phyloP scores from a whole-genome alignment of 1,139 yeast genomes.

The Debaryomycetaceae sp. region DNA sequence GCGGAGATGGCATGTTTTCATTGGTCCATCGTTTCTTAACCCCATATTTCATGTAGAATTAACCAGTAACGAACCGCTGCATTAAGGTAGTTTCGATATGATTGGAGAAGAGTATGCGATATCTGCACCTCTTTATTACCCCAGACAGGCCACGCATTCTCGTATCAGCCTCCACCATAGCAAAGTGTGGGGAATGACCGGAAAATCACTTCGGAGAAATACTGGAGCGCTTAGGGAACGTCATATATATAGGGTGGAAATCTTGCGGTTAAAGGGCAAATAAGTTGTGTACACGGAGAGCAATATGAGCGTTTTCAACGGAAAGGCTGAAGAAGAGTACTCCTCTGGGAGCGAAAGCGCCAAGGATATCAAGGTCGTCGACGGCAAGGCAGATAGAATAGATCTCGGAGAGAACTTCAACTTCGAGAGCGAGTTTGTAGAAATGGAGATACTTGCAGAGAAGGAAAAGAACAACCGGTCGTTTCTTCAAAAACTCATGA shows the following conservation, averaged over 20 bases:
- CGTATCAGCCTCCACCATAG: too few relatives aligned
- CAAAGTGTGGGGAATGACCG: background rate
- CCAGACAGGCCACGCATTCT: too few relatives aligned
- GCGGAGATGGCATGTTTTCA: too few relatives aligned
- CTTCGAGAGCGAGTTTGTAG: background rate
- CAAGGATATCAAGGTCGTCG: background rate
- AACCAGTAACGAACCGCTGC: too few relatives aligned
- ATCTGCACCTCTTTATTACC: too few relatives aligned
- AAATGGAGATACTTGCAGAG: background rate
- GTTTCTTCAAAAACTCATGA: slow-evolving; percentile 18
- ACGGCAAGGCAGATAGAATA: background rate
- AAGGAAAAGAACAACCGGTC: slow-evolving; percentile 7
- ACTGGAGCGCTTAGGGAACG: background rate
- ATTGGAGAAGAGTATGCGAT: too few relatives aligned
- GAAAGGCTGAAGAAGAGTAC: background rate
- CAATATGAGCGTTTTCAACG: background rate
- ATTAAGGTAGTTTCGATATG: too few relatives aligned
- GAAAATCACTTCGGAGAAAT: background rate
- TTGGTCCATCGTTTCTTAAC: too few relatives aligned
- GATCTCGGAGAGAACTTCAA: background rate
- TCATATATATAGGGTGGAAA: too few relatives aligned
- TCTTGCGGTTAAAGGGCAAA: too few relatives aligned
- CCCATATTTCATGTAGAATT: too few relatives aligned
- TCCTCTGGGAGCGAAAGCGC: background rate
- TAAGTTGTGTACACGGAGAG: background rate